Base-by-base conservation (phyloP, 352 stramenopile genomes). In the Phytophthora chlamydospora region DNA sequence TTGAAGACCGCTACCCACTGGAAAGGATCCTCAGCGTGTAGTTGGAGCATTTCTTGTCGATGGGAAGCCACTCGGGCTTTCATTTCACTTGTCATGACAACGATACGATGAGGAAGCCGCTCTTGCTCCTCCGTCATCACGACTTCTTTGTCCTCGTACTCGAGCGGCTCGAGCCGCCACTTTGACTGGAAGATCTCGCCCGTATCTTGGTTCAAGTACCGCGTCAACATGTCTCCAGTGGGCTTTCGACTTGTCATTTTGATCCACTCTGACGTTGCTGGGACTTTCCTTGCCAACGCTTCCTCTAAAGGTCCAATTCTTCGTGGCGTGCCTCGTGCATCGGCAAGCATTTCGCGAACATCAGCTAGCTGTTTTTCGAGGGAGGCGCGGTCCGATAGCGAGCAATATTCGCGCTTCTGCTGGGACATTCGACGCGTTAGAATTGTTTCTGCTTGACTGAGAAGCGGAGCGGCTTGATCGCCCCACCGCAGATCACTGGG, bases 131-230 rank as follows among this genome's bases (percentile, higher is more conserved):
- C 46, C 14, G 41, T 46, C n/a, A 49, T 52, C 57, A 64, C 36
- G 2, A 60, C 8, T 39, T 65, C 47, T 41, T 62, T 66, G 21
- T 71, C 49, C 71, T 93, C 84, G 38, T 83, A 91, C 48, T 90
- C 84, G 9, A 93, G 64, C 0, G 84, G 83, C 35, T 80, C 64
- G 3, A 44, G 32, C n/a, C 59, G 17, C 33, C 55, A 56, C 8
- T 58, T 61, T 24, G 39, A 58, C 12, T 40, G 8, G 17, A 19
- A 65, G 43, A 66, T 53, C 58, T 84, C 71, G 0, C 76, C 79
- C 0, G 82, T 91, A 41, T 91, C 82, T 48, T 90, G 72, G 34
- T 91, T 91, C 45, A 91, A 80, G 58, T 77, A 93, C 38, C 72
- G 58, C 6, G 29, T 50, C 38, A 19, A 48, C 6, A 47, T 33